Evolutionary conservation across 2,329 filamentous ascomycete species (phyloP).

Genomic region (Botrytis elliptica): DNA sequence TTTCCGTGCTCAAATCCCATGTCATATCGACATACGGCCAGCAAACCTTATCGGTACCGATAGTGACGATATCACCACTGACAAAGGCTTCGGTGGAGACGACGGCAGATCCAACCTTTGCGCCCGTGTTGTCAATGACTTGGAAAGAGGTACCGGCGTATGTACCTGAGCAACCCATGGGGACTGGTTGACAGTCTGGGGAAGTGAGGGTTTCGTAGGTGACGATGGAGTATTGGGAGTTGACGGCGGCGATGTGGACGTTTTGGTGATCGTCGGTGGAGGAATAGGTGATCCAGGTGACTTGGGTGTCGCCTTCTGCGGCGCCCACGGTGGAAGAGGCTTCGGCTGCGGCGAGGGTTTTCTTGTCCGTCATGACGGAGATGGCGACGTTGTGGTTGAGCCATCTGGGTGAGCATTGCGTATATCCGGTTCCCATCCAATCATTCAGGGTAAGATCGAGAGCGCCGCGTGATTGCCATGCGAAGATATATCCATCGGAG

Average conservation of each 20-base stretch:
- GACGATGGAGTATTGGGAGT: slow-evolving; percentile 51
- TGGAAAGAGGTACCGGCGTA: slow-evolving; percentile 61
- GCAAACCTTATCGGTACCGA: slow-evolving; percentile 53
- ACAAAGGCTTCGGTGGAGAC: slow-evolving; percentile 55
- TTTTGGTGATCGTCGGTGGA: slow-evolving; percentile 55
- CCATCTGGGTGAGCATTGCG: slow-evolving; percentile 41
- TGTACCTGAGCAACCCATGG: slow-evolving; percentile 58
- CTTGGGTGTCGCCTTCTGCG: slow-evolving; percentile 54
- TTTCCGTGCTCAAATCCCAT: slow-evolving; percentile 45
- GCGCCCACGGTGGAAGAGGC: slow-evolving; percentile 55
- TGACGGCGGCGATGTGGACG: slow-evolving; percentile 57
- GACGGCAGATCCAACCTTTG: slow-evolving; percentile 51
- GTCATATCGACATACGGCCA: slow-evolving; percentile 60
- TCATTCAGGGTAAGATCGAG: slow-evolving; percentile 52
- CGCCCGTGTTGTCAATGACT: slow-evolving; percentile 51
- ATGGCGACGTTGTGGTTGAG: slow-evolving; percentile 58
- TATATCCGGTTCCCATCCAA: slow-evolving; percentile 59
- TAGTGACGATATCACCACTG: slow-evolving; percentile 60
- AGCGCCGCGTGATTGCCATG: slow-evolving; percentile 62
- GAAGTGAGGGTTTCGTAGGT: slow-evolving; percentile 60
- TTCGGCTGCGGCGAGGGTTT: slow-evolving; percentile 52
- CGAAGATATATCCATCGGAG: slow-evolving; percentile 56
- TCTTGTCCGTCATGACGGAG: slow-evolving; percentile 56
- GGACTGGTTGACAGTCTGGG: slow-evolving; percentile 54
- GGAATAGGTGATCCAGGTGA: slow-evolving; percentile 57